A percentile compares a stretch with the other conserved stretches of the same genome.
Conservation (phyloP, 1,284 basidiomycete species). For the Gastroboletus turbinatus region DNA sequence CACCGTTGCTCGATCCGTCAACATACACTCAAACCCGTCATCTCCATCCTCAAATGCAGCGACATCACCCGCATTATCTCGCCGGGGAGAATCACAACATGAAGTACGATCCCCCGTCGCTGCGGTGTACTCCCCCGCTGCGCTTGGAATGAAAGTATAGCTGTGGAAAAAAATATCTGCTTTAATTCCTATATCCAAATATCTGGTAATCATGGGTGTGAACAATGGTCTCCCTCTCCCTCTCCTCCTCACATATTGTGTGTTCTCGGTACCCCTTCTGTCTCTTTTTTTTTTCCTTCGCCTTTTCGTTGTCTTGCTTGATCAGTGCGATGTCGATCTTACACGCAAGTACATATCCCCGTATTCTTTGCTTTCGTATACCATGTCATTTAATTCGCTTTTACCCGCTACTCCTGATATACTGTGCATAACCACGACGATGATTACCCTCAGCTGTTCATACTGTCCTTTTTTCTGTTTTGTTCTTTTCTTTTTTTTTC, state of each 20-base stretch:
- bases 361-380: conserved; percentile 18
- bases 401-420: conserved; percentile 5
- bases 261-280: not conserved
- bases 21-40: conserved; percentile 26
- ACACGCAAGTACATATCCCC: conserved; percentile 16
- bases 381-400: conserved; percentile 25
- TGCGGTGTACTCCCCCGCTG: conserved; percentile 34
- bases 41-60: conserved; percentile 33
- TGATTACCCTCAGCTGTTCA: not conserved
- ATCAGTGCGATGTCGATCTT: not conserved
- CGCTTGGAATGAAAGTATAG: conserved; percentile 35
- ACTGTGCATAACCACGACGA: conserved; percentile 24
- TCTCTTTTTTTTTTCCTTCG: not conserved
- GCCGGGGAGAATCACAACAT: conserved; percentile 33
- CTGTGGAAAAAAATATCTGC: conserved; percentile 11
- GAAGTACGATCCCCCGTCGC: conserved; percentile 35
- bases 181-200: conserved; percentile 29
- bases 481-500: not conserved
- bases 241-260: not conserved
- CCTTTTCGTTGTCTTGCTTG: conserved; percentile 5
- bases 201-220: conserved; percentile 27
- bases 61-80: conserved; percentile 29
- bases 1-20: conserved; percentile 35
- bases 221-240: conserved; percentile 27
- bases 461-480: not conserved